A percentile compares a stretch with the other conserved stretches of the same genome.
These are phyloP conservation scores for Trichoderma virens DNA, from an alignment of 495 filamentous ascomycete species.

Conservation along the genomic window DNA sequence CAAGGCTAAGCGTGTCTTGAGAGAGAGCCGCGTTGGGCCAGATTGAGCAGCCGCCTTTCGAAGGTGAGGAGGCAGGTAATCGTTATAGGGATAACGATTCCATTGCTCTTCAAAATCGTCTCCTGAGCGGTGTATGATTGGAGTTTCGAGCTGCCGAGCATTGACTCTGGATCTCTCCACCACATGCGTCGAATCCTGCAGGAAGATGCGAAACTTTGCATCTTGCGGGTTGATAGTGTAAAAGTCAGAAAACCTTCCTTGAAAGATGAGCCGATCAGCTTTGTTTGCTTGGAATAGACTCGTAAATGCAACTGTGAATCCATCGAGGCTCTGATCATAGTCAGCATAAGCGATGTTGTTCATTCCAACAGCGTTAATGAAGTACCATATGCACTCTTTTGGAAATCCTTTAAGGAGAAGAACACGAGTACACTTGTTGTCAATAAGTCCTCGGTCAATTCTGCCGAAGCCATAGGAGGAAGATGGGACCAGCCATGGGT, in stretches of 20 bases:
- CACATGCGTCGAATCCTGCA: neutral
- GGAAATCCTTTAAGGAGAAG: neutral
- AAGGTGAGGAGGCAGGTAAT: neutral
- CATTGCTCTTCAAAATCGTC: neutral
- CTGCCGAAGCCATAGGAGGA: neutral
- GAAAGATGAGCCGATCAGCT: neutral
- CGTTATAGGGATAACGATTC: neutral
- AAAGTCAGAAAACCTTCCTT: neutral
- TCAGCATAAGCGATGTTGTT: neutral
- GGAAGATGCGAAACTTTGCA: neutral
- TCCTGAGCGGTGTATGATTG: neutral
- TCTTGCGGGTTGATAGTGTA: neutral
- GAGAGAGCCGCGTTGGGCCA: neutral
- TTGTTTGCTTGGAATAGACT: neutral
- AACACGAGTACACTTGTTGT: neutral
- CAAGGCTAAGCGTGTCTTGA: neutral
- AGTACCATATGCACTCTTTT: neutral
- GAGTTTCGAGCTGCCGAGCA: neutral
- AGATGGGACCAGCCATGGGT: neutral
- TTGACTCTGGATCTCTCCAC: neutral
- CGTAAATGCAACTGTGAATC: neutral
- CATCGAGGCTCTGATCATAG: neutral
- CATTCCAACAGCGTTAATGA: neutral
- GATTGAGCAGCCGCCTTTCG: neutral
- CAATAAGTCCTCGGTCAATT: neutral